Evolutionary conservation across 192 early-diverging fungal species (phyloP), one percentile per base, ranked within the genome.

Genomic region (Podila minutissima): DNA sequence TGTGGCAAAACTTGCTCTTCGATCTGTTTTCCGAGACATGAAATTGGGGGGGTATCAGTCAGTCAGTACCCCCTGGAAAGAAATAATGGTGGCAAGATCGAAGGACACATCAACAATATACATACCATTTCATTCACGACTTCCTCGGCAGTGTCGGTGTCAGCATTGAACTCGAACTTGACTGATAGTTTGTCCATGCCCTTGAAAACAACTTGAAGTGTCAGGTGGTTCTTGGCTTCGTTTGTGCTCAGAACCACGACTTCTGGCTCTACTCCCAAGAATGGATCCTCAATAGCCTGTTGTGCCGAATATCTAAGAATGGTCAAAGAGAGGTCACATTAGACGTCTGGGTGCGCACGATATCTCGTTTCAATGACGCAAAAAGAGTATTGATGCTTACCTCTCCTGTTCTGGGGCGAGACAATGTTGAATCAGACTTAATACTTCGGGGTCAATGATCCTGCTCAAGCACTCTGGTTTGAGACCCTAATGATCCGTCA

Each of bases 111-210:
- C 19, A 57, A 67, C n/a, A 33, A 4, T 55, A 50, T 13, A 28
- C 35, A 37, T 82, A 93, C 91, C 93, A 94, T 94, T 74, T 94
- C 93, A 37, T 90, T 90, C 0, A 94, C 93, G 51, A 94, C 93
- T 67, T 92, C 90, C 57, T 93, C 93, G 0, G 93, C 93, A 4
- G 93, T 94, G 61, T 94, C 93, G 0, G 88, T 91, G 58, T 93
- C 89, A 5, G 88, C 90, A 77, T 95, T 94, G 73, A 95, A 95
- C 61, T 94, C 92, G 83, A 95, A 95, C 74, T 94, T 94, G 24
- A 95, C 93, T 0, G 94, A 94, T 20, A 95, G 76, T 61, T 88
- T 89, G 73, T 94, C 93, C 84, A 89, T 91, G 12, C 92, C 93
- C 71, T 93, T 93, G 85, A 93, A 94, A 9, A 93, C 89, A 22